Evolutionary conservation across 345 rosid genomes (phyloP).

Genomic region (Clausena lansium): DNA sequence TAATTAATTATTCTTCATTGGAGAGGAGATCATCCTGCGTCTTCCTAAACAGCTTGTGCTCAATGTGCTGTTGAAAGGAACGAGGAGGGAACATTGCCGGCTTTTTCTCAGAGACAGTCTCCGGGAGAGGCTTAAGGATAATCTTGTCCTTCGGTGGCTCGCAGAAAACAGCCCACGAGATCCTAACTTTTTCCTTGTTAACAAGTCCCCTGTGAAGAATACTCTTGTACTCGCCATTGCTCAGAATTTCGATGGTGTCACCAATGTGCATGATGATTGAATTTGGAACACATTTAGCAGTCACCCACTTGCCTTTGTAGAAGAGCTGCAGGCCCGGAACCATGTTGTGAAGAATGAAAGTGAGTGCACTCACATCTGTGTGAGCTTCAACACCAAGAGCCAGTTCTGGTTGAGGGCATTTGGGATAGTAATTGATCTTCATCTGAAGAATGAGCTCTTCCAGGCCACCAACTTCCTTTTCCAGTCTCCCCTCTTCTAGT

Average conservation of each 20-base stretch:
- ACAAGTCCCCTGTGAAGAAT: constrained; percentile 90
- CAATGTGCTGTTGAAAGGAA: constrained; percentile 79
- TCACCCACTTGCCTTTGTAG: constrained; percentile 77
- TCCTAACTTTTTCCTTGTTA: constrained; percentile 91
- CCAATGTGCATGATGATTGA: constrained; percentile 96
- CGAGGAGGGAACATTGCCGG: constrained; percentile 88
- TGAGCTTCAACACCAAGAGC: constrained; percentile 99
- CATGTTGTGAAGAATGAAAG: constrained; percentile 99
- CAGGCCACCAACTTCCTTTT: constrained; percentile 82
- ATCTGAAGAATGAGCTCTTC: constrained; percentile 84
- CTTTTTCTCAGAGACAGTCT: constrained; percentile 58
- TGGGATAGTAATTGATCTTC: constrained; percentile 95
- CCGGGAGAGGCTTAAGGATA: constrained; percentile 75
- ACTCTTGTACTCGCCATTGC: constrained; percentile 92
- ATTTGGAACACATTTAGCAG: constrained; percentile 87
- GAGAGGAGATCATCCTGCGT: constrained; percentile 30
- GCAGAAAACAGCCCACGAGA: constrained; percentile 96
- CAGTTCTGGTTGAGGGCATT: constrained; percentile 93
- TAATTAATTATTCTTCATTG: neutral
- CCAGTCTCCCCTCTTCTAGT: constrained; percentile 77
- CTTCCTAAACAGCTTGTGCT: constrained; percentile 80
- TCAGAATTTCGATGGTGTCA: constrained; percentile 85
- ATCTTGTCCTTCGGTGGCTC: constrained; percentile 97
- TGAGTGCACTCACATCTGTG: constrained; percentile 85
- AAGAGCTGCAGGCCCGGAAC: constrained; percentile 92